Percentiles rank a stretch among this genome's conserved stretches.
These are phyloP conservation scores for Metarhizium anisopliae DNA, from an alignment of 2,329 filamentous ascomycete genomes.

Conservation along the genomic window DNA sequence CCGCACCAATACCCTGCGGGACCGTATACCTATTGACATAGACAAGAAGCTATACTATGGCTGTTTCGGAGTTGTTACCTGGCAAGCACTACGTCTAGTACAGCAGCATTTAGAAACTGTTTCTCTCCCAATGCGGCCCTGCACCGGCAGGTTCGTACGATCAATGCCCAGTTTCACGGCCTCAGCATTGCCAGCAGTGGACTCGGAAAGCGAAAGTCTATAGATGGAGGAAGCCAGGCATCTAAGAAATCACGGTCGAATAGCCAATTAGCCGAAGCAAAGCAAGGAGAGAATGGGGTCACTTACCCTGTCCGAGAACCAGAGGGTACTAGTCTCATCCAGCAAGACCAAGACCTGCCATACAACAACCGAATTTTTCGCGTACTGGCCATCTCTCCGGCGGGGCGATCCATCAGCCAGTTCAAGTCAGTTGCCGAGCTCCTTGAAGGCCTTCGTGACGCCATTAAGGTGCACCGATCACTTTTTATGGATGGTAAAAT, in stretches of 20 bases:
- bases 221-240: background rate
- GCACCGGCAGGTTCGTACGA: too few relatives aligned
- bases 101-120: too few relatives aligned
- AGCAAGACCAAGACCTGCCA: slow-evolving; percentile 1
- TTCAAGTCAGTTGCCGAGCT: slow-evolving; percentile 6
- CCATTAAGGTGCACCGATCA: slow-evolving; percentile 5
- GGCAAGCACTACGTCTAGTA: too few relatives aligned
- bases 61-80: too few relatives aligned
- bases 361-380: slow-evolving; percentile 5
- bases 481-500: slow-evolving; percentile 4
- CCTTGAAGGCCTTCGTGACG: slow-evolving; percentile 5
- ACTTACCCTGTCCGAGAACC: slow-evolving; percentile 1
- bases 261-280: background rate
- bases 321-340: slow-evolving; percentile 1
- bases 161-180: background rate
- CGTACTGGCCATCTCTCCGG: slow-evolving; percentile 6
- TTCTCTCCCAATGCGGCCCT: too few relatives aligned
- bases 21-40: too few relatives aligned
- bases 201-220: slow-evolving; percentile 1
- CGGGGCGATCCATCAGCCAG: slow-evolving; percentile 4
- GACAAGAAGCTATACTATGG: too few relatives aligned
- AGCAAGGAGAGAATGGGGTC: background rate
- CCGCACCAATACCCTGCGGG: too few relatives aligned
- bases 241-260: slow-evolving; percentile 1
- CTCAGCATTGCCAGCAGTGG: background rate